Evolutionary conservation across 352 stramenopile genomes (phyloP).

Genomic region (Plasmopara muralis): DNA sequence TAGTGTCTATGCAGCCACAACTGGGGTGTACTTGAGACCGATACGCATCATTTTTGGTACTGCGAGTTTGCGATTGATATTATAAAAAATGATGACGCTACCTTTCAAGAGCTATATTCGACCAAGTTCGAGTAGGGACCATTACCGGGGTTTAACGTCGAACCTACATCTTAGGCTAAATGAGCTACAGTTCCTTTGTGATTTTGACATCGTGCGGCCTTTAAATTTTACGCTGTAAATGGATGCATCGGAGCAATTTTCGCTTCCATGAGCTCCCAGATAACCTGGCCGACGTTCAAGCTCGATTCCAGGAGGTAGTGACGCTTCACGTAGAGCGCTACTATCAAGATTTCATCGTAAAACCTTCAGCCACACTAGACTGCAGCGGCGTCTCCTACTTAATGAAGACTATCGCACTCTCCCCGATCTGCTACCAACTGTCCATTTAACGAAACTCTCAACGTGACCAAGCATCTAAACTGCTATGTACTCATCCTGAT

Average conservation of each 20-base stretch:
- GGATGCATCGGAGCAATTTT: neutral
- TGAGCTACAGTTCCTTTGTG: neutral
- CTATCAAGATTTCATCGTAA: conserved; percentile 3
- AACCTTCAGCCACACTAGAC: neutral
- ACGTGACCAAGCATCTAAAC: too few species aligned
- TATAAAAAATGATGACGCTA: neutral
- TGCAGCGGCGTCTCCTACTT: neutral
- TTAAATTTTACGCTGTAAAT: neutral
- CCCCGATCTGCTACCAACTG: too few species aligned
- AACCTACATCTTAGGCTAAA: neutral
- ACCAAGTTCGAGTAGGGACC: neutral
- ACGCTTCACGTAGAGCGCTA: neutral
- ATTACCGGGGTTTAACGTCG: neutral
- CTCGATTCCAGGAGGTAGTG: neutral
- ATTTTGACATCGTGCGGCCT: neutral
- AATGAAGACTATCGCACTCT: too few species aligned
- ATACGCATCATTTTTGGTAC: neutral
- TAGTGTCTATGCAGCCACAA: too few species aligned
- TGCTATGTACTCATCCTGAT: too few species aligned
- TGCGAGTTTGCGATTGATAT: neutral
- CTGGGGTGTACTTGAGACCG: neutral
- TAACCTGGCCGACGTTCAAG: neutral
- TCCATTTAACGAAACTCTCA: too few species aligned
- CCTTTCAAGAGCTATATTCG: neutral
- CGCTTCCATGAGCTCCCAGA: neutral